Evolutionary conservation across 2,329 filamentous ascomycete genomes (phyloP), one percentile per base, ranked within the genome.

Genomic region (Thermothelomyces thermophilus): DNA sequence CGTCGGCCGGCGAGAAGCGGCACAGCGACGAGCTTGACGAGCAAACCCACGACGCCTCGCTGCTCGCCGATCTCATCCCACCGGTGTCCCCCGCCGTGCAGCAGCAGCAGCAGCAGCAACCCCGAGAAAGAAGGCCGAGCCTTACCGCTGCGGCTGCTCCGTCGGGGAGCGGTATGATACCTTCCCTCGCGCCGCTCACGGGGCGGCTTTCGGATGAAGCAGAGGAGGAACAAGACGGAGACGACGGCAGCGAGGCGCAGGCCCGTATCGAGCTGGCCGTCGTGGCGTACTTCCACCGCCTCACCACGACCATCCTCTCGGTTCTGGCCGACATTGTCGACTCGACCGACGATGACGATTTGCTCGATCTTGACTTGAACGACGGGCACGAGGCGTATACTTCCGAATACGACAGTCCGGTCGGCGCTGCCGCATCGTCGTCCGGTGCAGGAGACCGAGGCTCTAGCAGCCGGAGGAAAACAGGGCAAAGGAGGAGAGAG

Each of bases 231-330:
- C n/a, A 11, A 57, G 60, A 60, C 3, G 61, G 60, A 6, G 52
- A 59, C n/a, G 59, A 62, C 1, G 60, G 66, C 5, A 68, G 72
- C 24, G 70, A 77, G 56, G 73, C 74, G 48, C 67, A 72, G 37
- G 75, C 76, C 39, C 66, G 70, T 41, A 64, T 78, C 10, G 84
- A 90, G 62, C 81, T 88, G 53, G 79, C 83, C 35, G 78, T 89
- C 44, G 86, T 90, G 48, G 83, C 86, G 1, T 93, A 90, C 66
- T 91, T 91, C 66, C 87, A 90, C 66, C 80, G 86, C 1, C 73
- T 89, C 45, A 90, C 87, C 0, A 77, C 79, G 2, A 73, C 79
- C 58, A 74, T 88, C 37, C 68, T 91, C 19, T 74, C 74, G 0
- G 76, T 78, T 3, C 64, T 90, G 46, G 75, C 76, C 0, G 79